A percentile compares a stretch with the other conserved stretches of the same genome.
These are phyloP conservation scores for Chamaecrista fasciculata DNA, from an alignment of 306 rosid species.

Conservation along the genomic window DNA sequence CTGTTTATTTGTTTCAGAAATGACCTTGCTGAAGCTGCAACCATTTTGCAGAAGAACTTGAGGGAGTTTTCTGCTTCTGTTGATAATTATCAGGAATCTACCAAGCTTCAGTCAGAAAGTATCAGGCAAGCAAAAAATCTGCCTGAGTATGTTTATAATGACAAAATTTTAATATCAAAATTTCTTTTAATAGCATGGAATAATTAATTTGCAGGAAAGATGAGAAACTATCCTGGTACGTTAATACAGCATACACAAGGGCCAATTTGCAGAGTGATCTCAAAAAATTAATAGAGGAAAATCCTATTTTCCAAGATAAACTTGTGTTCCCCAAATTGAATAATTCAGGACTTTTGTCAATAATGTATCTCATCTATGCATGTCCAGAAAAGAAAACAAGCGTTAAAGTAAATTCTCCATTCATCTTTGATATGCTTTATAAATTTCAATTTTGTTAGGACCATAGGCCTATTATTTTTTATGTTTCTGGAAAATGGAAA, in stretches of 20 bases:
- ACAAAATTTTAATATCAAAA: background rate
- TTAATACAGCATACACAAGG: background rate
- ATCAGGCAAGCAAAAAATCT: constrained; percentile 15
- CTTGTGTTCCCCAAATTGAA: constrained; percentile 19
- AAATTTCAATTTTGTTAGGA: background rate
- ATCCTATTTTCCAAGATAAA: constrained; percentile 22
- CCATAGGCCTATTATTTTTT: background rate
- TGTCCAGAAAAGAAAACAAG: constrained; percentile 20
- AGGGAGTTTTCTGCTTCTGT: background rate
- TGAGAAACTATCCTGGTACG: constrained; percentile 6
- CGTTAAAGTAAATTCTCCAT: constrained; percentile 17
- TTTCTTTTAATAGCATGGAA: background rate
- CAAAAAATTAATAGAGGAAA: constrained; percentile 19
- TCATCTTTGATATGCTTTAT: background rate
- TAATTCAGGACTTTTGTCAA: constrained; percentile 27
- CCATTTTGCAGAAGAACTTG: constrained; percentile 7
- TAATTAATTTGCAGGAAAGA: constrained; percentile 17
- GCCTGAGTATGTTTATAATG: background rate
- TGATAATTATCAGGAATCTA: background rate
- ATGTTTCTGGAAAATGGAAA: background rate
- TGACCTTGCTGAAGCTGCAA: constrained; percentile 18
- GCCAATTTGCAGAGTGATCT: constrained; percentile 17
- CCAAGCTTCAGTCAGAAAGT: background rate
- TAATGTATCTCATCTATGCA: constrained; percentile 16
- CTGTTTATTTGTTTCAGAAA: constrained; percentile 13